Evolutionary conservation across 345 rosid genomes (phyloP).

Genomic region (Heritiera littoralis): DNA sequence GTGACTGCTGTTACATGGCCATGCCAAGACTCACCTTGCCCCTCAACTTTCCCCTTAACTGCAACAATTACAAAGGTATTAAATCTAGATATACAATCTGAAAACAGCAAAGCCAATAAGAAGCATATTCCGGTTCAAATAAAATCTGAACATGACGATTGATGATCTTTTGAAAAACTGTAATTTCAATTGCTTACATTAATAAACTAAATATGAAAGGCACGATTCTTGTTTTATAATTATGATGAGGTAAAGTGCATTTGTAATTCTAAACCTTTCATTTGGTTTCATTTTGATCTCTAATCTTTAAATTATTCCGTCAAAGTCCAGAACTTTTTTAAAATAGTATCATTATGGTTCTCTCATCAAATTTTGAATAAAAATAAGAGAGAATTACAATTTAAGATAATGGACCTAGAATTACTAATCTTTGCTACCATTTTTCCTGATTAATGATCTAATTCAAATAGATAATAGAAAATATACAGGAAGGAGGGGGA

Average conservation of each 20-base stretch:
- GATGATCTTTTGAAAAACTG: neutral
- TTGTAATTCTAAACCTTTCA: no score
- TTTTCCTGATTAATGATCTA: conserved; percentile 1
- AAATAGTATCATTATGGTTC: no score
- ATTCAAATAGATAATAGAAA: neutral
- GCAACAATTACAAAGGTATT: conserved; percentile 28
- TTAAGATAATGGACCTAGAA: no score
- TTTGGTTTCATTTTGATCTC: no score
- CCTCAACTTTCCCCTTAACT: conserved; percentile 98
- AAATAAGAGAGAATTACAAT: no score
- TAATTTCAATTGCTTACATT: neutral
- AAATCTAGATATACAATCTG: neutral
- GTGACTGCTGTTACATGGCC: conserved; percentile 98
- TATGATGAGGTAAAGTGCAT: neutral
- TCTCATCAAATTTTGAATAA: no score
- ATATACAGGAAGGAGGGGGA: neutral
- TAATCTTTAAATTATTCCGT: no score
- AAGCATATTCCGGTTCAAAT: neutral
- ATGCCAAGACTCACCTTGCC: conserved; percentile 98
- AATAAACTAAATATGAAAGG: neutral
- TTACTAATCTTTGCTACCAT: no score
- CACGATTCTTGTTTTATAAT: neutral
- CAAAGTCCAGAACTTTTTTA: no score
- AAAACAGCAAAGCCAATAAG: neutral
- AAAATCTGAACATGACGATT: neutral